A percentile compares a stretch with the other conserved stretches of the same genome.
Evolutionary conservation across 345 rosid species (phyloP).

Genomic region (Toxicodendron radicans): DNA sequence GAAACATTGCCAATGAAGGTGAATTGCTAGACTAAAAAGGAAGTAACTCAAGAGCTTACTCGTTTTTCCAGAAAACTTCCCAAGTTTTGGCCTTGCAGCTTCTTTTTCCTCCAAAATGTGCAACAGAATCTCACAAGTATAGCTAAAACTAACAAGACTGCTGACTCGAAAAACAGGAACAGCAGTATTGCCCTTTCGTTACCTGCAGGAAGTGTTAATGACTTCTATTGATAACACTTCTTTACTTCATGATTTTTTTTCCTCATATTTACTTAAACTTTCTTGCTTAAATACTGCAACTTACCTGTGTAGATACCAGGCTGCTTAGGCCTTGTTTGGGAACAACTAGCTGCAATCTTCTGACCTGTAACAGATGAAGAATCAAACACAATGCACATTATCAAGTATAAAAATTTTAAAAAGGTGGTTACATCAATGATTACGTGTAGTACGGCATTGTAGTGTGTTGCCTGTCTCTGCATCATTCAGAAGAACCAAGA

Average conservation of each 20-base stretch:
- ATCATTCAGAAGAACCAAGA: conserved; percentile 24
- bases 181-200: conserved; percentile 46
- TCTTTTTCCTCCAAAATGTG: conserved; percentile 82
- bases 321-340: conserved; percentile 47
- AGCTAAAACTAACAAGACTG: conserved; percentile 51
- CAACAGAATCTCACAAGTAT: conserved; percentile 72
- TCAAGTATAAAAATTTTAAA: background rate
- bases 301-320: conserved; percentile 51
- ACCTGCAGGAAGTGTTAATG: conserved; percentile 38
- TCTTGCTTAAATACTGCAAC: background rate
- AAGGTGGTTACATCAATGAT: background rate
- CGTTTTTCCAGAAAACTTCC: conserved; percentile 69
- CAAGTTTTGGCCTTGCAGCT: conserved; percentile 60
- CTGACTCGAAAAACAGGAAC: conserved; percentile 70
- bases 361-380: conserved; percentile 38
- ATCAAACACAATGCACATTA: background rate
- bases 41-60: conserved; percentile 35
- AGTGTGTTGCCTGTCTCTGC: conserved; percentile 62
- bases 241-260: background rate
- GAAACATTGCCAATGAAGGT: background rate
- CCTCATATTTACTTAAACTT: background rate
- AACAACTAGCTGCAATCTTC: conserved; percentile 67
- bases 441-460: conserved; percentile 57
- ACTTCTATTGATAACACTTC: background rate
- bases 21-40: background rate